Evolutionary conservation across 2,329 filamentous ascomycete genomes (phyloP).

Genomic region (Penicillium rolfsii): DNA sequence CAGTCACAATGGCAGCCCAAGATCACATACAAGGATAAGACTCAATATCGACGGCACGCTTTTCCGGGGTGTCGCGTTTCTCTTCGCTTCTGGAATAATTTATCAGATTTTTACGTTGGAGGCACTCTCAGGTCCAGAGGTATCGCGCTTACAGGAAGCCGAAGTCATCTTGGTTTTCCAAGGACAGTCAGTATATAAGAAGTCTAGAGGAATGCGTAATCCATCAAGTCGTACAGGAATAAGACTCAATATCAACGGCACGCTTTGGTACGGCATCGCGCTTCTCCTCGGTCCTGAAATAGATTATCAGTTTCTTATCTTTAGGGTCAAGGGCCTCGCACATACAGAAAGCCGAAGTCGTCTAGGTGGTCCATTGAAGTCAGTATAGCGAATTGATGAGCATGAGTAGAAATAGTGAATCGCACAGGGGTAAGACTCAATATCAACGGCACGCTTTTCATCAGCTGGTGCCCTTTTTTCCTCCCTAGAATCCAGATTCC

Average conservation of each 20-base stretch:
- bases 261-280: neutral
- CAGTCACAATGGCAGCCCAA: neutral
- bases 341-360: slow-evolving; percentile 2
- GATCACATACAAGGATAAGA: slow-evolving; percentile 3
- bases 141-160: neutral
- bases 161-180: neutral
- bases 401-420: neutral
- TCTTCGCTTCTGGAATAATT: neutral
- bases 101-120: neutral
- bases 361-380: neutral
- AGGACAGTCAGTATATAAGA: neutral
- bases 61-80: neutral
- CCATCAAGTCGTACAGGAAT: neutral
- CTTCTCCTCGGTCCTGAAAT: neutral
- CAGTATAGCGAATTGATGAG: neutral
- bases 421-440: slow-evolving; percentile 2
- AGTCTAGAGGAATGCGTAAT: neutral
- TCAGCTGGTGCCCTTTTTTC: neutral
- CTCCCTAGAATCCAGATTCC: neutral
- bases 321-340: neutral
- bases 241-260: slow-evolving; percentile 5
- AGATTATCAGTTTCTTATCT: no score
- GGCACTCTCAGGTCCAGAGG: neutral
- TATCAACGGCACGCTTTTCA: slow-evolving; percentile 4
- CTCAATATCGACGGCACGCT: neutral